Base-by-base conservation (phyloP, 176 grass and related monocot species). In the Triticum dicoccoides region DNA sequence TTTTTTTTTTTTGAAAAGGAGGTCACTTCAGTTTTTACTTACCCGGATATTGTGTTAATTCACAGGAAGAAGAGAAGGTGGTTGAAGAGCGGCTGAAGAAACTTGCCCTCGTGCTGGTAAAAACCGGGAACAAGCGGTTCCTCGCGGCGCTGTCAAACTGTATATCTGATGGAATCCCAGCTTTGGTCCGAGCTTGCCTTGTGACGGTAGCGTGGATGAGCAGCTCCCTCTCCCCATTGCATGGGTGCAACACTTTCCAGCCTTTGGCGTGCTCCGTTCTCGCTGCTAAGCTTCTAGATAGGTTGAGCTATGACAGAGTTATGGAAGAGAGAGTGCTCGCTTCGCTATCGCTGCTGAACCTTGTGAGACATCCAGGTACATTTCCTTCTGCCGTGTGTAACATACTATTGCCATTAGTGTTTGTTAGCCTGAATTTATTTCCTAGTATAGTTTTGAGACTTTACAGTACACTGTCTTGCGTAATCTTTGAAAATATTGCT, bases 301-400 rank as follows among this genome's bases (percentile, higher is more conserved):
- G 88, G 88, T 61, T 98, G 52, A 90, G 87, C 81, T 98, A 96
- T 74, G 90, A 98, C 78, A 96, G 63, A 73, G 81, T 89, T 81
- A 71, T 92, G 20, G 96, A 98, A 80, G 96, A 98, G 82, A 96
- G 97, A 71, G 91, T 95, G 13, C 88, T 98, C 38, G 92, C 97
- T 78, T 94, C 93, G 72, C 34, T 96, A 47, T 92, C 97, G 37
- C 89, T 98, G 66, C 33, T 98, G 73, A 98, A 96, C 74, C 88
- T 96, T 77, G 88, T 88, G 74, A 91, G 92, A 89, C 92, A 90
- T 90, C 89, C 92, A 96, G 96, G 96, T 98, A 87, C 70, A 49
- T 73, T 80, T 82, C 83, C 61, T 65, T 45, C 51, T 23, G 4
- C 29, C 9, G n/a, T 82, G 65, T 38, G 10, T 8, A 11, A n/a